These are phyloP conservation scores for Hymenoscyphus infarciens DNA, from an alignment of 2,329 filamentous ascomycete genomes.

Conservation along the genomic window DNA sequence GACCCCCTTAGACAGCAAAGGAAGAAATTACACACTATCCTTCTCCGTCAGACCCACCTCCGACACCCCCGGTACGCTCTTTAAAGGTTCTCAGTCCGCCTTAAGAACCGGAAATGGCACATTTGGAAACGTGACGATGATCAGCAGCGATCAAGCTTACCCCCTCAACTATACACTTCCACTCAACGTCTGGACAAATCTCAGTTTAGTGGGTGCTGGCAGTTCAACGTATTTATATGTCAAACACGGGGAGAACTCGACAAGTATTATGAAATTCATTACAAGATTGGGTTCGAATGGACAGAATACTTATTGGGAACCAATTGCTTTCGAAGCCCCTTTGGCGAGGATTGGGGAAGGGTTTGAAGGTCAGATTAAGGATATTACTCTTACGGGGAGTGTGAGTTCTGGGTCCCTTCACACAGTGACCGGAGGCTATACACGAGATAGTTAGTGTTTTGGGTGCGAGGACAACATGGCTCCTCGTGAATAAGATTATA, in stretches of 20 bases:
- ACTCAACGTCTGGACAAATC: constrained; percentile 37
- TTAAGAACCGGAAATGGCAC: constrained; percentile 37
- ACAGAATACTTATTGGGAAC: constrained; percentile 25
- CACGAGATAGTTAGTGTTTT: too few relatives aligned
- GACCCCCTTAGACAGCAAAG: constrained; percentile 51
- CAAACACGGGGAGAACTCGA: constrained; percentile 7
- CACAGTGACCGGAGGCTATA: too few relatives aligned
- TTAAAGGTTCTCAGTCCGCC: constrained; percentile 43
- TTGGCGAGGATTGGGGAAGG: constrained; percentile 21
- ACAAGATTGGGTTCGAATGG: constrained; percentile 20
- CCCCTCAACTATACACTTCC: constrained; percentile 41
- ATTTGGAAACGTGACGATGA: constrained; percentile 38
- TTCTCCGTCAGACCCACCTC: constrained; percentile 40
- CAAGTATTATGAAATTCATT: constrained; percentile 24
- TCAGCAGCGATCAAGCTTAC: constrained; percentile 39
- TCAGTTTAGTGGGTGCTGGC: constrained; percentile 36
- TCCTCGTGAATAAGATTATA: too few relatives aligned
- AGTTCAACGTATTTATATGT: constrained; percentile 37
- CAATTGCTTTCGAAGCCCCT: constrained; percentile 28
- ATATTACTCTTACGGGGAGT: constrained; percentile 21
- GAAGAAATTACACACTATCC: constrained; percentile 52
- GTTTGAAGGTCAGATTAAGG: constrained; percentile 24
- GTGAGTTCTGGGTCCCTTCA: not conserved
- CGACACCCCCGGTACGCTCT: constrained; percentile 38
- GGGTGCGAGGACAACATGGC: too few relatives aligned